Percentiles rank a stretch among this genome's conserved stretches.
phyloP scores from a whole-genome alignment of 176 grass and related monocot genomes.

The Saccharum officinarum region DNA sequence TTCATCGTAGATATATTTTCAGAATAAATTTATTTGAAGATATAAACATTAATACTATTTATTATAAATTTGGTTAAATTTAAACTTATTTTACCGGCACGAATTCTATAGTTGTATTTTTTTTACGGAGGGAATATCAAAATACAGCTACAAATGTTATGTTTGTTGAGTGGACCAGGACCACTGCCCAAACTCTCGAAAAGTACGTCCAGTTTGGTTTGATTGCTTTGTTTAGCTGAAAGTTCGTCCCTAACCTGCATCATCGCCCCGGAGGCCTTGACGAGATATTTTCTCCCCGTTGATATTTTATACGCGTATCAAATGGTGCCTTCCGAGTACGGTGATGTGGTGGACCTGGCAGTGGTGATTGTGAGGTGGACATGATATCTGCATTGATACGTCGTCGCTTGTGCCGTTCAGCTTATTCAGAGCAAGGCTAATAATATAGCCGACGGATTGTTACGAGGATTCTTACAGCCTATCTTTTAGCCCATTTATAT shows the following conservation, averaged over 20 bases:
- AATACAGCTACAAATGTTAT: not conserved
- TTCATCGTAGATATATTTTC: too few species aligned
- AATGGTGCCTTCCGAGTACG: not conserved
- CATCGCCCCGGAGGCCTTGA: not conserved
- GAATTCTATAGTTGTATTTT: too few species aligned
- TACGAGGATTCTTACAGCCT: too few species aligned
- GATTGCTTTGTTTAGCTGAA: not conserved
- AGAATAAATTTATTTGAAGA: too few species aligned
- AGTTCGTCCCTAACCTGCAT: not conserved
- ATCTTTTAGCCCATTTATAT: too few species aligned
- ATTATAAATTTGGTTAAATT: too few species aligned
- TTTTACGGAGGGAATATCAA: too few species aligned
- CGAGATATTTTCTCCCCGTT: not conserved
- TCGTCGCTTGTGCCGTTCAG: not conserved
- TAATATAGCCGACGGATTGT: too few species aligned
- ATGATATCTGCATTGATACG: not conserved
- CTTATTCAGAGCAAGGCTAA: not conserved
- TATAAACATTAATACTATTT: too few species aligned
- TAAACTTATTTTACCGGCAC: too few species aligned
- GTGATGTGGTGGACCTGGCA: not conserved
- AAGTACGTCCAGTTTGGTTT: not conserved
- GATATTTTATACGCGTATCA: constrained; percentile 12
- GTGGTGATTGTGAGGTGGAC: not conserved
- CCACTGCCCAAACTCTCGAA: not conserved
- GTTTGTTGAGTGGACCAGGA: not conserved